These are phyloP conservation scores for Lipomyces anomalus DNA, from an alignment of 805 yeast species.

Conservation along the genomic window DNA sequence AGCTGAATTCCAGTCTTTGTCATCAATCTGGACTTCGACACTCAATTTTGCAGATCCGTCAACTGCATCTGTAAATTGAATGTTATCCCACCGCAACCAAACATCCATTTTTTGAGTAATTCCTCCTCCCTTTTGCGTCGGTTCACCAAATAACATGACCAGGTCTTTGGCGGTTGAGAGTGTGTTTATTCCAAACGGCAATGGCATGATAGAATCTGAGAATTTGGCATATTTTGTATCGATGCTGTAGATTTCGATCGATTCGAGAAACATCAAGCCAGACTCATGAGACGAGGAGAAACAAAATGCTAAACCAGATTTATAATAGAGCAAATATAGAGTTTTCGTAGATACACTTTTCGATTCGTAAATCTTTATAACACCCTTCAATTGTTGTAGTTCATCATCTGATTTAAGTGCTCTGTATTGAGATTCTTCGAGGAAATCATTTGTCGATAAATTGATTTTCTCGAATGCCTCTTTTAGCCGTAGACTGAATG, in stretches of 20 bases:
- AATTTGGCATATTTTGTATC: slow-evolving; percentile 4
- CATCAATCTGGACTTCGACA: slow-evolving; percentile 8
- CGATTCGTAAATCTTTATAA: too few relatives aligned
- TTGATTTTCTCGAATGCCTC: too few relatives aligned
- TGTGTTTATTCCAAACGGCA: slow-evolving; percentile 5
- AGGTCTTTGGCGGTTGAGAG: slow-evolving; percentile 7
- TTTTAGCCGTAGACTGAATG: neutral
- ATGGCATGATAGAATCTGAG: neutral
- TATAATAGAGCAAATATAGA: neutral
- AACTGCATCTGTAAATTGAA: too few relatives aligned
- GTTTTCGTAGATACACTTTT: neutral
- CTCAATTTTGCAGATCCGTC: slow-evolving; percentile 1
- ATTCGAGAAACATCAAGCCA: slow-evolving; percentile 2
- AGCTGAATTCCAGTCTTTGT: slow-evolving; percentile 14
- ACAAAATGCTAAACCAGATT: neutral
- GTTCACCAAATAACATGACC: slow-evolving; percentile 9
- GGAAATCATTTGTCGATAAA: too few relatives aligned
- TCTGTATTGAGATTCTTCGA: too few relatives aligned
- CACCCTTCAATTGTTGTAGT: too few relatives aligned
- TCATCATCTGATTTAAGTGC: too few relatives aligned
- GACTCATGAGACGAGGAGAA: neutral
- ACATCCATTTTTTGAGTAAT: slow-evolving; percentile 8
- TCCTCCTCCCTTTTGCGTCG: slow-evolving; percentile 16
- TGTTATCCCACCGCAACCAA: slow-evolving; percentile 14
- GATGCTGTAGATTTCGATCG: slow-evolving; percentile 7